Base-by-base conservation (phyloP, 208 protist species). In the Trypanosoma grayi region DNA sequence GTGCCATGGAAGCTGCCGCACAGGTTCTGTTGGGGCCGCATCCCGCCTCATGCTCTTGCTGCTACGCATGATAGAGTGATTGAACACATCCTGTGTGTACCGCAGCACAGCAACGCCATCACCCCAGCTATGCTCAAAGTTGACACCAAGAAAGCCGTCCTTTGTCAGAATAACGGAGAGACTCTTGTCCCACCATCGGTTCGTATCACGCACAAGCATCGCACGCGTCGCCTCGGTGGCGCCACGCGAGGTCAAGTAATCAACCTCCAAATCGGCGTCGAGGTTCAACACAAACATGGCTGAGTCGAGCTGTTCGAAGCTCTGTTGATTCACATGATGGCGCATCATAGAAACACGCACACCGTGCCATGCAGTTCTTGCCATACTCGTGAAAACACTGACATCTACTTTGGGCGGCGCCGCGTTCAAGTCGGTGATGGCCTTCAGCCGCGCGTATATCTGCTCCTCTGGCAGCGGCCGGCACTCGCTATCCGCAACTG, bases 141-240 rank as follows among this genome's bases (percentile, higher is more conserved):
- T 75, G 10, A 93, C 75, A 37, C 59, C 72, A 31, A 92, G 30
- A 52, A 67, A 50, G 25, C 87, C 90, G 39, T 80, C 60, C 25
- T 54, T 40, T 16, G 65, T 73, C 0, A 94, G 84, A 24, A 75
- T 81, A 4, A 96, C 74, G n/a, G 77, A 84, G 18, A 96, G 48
- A 43, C 83, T 90, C 72, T 96, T 96, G 63, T 96, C 91, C 83
- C 84, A 93, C 91, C 91, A 94, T 7, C 86, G 81, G 50, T 92
- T 93, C 24, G 52, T 66, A 16, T 45, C 20, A 34, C 54, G 78
- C 9, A 70, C 59, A 10, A 75, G 69, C 50, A 76, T 51, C 31
- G 71, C 73, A 16, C 75, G 52, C 22, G 53, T 60, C 34, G 54
- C 60, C 0, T 66, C 69, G 16, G 62, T 70, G 5, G 67, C 72